Evolutionary conservation across 1,139 yeast genomes (phyloP).

Genomic region (Zygoascus sp.): DNA sequence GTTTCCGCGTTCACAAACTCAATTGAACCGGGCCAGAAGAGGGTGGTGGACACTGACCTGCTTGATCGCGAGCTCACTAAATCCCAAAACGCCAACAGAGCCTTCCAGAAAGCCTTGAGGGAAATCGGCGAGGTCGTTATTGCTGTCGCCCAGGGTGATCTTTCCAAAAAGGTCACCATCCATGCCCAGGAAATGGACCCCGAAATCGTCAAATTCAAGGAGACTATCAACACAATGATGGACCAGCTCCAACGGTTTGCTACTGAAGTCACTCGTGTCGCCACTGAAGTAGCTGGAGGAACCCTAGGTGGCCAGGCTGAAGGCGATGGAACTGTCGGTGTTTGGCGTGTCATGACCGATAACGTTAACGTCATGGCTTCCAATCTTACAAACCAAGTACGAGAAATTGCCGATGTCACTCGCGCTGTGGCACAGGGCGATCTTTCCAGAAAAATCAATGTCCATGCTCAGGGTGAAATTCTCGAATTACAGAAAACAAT

Average conservation of each 20-base stretch:
- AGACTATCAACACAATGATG: conserved; percentile 83
- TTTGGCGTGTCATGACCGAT: conserved; percentile 80
- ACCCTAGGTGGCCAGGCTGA: conserved; percentile 86
- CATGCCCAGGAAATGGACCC: conserved; percentile 73
- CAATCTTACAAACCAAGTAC: conserved; percentile 73
- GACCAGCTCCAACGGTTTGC: conserved; percentile 81
- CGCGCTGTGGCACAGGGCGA: conserved; percentile 81
- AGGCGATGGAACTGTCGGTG: conserved; percentile 77
- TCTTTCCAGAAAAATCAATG: conserved; percentile 69
- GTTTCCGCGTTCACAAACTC: conserved; percentile 36
- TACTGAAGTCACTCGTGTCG: conserved; percentile 76
- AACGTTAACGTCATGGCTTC: conserved; percentile 86
- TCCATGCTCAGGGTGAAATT: conserved; percentile 81
- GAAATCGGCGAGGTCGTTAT: conserved; percentile 81
- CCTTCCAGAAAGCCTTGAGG: conserved; percentile 68
- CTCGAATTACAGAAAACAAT: conserved; percentile 73
- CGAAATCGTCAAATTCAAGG: conserved; percentile 65
- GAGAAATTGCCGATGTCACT: conserved; percentile 87
- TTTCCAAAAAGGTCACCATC: conserved; percentile 69
- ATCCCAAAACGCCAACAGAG: conserved; percentile 62
- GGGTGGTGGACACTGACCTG: conserved; percentile 33
- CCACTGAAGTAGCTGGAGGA: conserved; percentile 86
- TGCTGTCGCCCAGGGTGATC: conserved; percentile 81
- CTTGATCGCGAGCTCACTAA: conserved; percentile 45
- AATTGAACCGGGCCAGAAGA: conserved; percentile 34